Percentiles rank a stretch among this genome's conserved stretches.
phyloP scores from a whole-genome alignment of 2,329 filamentous ascomycete genomes.

The Trichoderma gracile region DNA sequence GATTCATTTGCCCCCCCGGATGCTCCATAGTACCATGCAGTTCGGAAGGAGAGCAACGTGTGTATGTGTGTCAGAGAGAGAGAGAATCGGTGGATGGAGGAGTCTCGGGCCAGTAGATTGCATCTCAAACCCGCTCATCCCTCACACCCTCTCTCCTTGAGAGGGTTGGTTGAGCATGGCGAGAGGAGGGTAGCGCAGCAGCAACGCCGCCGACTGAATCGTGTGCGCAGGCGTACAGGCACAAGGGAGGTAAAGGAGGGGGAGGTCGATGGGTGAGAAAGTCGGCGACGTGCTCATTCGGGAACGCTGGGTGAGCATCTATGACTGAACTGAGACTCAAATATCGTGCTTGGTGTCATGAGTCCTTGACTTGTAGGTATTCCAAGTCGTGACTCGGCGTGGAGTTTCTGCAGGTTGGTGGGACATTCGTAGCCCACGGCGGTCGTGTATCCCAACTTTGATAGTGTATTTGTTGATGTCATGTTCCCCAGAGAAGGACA shows the following conservation, averaged over 20 bases:
- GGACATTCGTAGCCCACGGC: background rate
- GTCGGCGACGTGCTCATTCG: constrained; percentile 3
- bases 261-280: too few relatives aligned
- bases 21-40: background rate
- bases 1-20: background rate
- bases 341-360: background rate
- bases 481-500: background rate
- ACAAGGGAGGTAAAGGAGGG: too few relatives aligned
- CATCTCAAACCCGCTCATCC: background rate
- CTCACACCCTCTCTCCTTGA: background rate
- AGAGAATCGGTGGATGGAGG: background rate
- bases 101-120: background rate
- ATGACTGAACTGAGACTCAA: constrained; percentile 16
- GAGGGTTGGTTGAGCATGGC: constrained; percentile 4
- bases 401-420: background rate
- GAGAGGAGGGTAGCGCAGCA: constrained; percentile 16
- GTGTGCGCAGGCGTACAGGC: constrained; percentile 5
- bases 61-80: background rate
- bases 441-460: background rate
- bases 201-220: background rate
- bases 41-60: too few relatives aligned
- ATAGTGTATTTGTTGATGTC: too few relatives aligned
- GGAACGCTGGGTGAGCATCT: background rate
- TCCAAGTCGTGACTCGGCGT: background rate
- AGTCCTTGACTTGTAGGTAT: background rate